Evolutionary conservation across 1,139 yeast species (phyloP).

Genomic region (Yamadazyma membranifaciens): DNA sequence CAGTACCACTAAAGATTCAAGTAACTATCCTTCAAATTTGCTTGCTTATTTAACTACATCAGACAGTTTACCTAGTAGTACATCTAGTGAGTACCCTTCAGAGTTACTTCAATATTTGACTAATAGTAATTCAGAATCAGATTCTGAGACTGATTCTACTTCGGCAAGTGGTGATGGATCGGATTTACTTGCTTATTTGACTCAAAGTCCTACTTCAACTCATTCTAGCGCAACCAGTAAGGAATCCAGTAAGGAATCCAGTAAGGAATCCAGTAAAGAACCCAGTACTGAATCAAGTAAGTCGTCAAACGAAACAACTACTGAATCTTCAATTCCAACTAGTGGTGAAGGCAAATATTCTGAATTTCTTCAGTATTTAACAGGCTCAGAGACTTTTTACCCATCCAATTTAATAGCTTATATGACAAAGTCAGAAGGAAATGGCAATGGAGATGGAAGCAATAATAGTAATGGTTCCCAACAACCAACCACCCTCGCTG

Average conservation of each 20-base stretch:
- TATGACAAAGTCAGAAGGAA: constrained; percentile 1
- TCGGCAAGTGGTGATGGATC: not conserved
- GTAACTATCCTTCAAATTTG: constrained; percentile 1
- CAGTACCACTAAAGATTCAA: not conserved
- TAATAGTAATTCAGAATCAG: not conserved
- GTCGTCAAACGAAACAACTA: constrained; percentile 1
- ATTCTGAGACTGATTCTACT: not conserved
- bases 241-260: not conserved
- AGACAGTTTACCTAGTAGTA: not conserved
- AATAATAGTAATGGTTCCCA: not conserved
- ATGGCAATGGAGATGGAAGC: not conserved
- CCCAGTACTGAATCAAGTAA: not conserved
- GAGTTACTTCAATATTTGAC: not conserved
- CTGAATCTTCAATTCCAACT: not conserved
- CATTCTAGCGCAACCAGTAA: not conserved
- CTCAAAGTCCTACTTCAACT: not conserved
- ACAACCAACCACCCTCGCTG: not conserved
- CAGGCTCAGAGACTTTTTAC: constrained; percentile 3
- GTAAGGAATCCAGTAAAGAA: not conserved
- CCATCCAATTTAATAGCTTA: constrained; percentile 8
- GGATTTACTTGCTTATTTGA: not conserved
- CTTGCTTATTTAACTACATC: not conserved
- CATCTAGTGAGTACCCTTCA: constrained; percentile 1
- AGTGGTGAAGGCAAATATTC: not conserved
- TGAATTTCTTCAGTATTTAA: not conserved